These are phyloP conservation scores for Acer yangbiense DNA, from an alignment of 345 rosid species.

Conservation along the genomic window DNA sequence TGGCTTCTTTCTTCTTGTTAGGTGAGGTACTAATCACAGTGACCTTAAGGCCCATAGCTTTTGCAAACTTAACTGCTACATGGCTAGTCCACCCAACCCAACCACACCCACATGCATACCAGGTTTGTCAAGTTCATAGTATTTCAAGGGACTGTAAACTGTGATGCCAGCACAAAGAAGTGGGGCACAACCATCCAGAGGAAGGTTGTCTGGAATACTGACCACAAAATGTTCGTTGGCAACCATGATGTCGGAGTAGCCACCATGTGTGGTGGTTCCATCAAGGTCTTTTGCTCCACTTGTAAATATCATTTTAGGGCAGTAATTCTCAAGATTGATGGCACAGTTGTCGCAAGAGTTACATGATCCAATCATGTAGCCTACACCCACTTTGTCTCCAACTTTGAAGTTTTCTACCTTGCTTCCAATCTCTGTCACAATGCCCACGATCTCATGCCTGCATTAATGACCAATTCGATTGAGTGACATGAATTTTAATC, in stretches of 20 bases:
- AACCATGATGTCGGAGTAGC: slow-evolving; percentile 42
- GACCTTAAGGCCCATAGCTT: slow-evolving; percentile 44
- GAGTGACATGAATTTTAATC: neutral
- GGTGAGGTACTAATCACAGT: slow-evolving; percentile 49
- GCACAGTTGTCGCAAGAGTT: slow-evolving; percentile 15
- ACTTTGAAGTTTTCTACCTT: slow-evolving; percentile 41
- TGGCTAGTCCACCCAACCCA: slow-evolving; percentile 50
- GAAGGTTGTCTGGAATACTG: slow-evolving; percentile 33
- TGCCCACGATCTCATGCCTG: slow-evolving; percentile 46
- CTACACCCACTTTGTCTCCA: slow-evolving; percentile 44
- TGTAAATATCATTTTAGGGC: neutral
- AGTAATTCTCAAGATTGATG: slow-evolving; percentile 13
- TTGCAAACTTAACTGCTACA: slow-evolving; percentile 43
- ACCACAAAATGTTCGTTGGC: slow-evolving; percentile 40
- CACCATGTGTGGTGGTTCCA: slow-evolving; percentile 44
- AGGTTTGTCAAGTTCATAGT: slow-evolving; percentile 24
- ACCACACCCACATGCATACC: slow-evolving; percentile 42
- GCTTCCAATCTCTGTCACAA: slow-evolving; percentile 41
- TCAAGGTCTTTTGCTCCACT: slow-evolving; percentile 21
- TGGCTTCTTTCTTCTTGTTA: slow-evolving; percentile 33
- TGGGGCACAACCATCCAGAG: slow-evolving; percentile 42
- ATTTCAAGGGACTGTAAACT: slow-evolving; percentile 41
- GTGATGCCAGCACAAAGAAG: too few relatives aligned
- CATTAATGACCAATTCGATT: neutral
- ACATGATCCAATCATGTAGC: slow-evolving; percentile 36